These are phyloP conservation scores for Gleditsia sinensis DNA, from an alignment of 306 rosid species.

Conservation along the genomic window DNA sequence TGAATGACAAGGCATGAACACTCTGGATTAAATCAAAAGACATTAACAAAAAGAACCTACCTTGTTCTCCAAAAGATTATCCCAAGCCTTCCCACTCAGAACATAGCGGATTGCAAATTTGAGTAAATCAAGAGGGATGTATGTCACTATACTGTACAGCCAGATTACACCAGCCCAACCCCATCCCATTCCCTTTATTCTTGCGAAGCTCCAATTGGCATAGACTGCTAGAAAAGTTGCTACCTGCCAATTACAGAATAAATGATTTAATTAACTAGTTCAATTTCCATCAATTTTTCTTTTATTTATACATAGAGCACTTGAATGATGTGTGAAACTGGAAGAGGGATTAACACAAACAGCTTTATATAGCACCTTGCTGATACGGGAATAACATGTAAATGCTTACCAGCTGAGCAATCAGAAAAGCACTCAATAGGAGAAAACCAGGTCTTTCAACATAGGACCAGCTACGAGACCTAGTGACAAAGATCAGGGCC, in stretches of 20 bases:
- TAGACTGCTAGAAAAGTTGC: constrained; percentile 93
- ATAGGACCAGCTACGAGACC: constrained; percentile 91
- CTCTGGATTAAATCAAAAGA: neutral
- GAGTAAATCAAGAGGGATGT: constrained; percentile 85
- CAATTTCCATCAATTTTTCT: no score
- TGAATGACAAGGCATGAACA: constrained; percentile 19
- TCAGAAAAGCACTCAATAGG: constrained; percentile 66
- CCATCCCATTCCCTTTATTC: constrained; percentile 86
- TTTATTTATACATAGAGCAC: neutral
- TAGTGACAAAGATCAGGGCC: constrained; percentile 89
- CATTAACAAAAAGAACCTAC: constrained; percentile 36
- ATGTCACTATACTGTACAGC: constrained; percentile 80
- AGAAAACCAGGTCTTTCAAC: constrained; percentile 88
- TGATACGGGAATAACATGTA: no score
- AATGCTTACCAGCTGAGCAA: constrained; percentile 82
- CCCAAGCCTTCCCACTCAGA: constrained; percentile 88
- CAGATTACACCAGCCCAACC: constrained; percentile 99
- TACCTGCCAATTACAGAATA: constrained; percentile 48
- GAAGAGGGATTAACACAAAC: no score
- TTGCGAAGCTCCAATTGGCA: constrained; percentile 84
- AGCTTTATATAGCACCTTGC: no score
- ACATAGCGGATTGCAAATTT: constrained; percentile 85
- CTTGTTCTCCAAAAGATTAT: constrained; percentile 91
- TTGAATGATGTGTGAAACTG: no score
- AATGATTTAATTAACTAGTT: neutral